A percentile compares a stretch with the other conserved stretches of the same genome.
Evolutionary conservation across 768 basidiomycete species (phyloP).

Genomic region (Tubosaeta sp.): DNA sequence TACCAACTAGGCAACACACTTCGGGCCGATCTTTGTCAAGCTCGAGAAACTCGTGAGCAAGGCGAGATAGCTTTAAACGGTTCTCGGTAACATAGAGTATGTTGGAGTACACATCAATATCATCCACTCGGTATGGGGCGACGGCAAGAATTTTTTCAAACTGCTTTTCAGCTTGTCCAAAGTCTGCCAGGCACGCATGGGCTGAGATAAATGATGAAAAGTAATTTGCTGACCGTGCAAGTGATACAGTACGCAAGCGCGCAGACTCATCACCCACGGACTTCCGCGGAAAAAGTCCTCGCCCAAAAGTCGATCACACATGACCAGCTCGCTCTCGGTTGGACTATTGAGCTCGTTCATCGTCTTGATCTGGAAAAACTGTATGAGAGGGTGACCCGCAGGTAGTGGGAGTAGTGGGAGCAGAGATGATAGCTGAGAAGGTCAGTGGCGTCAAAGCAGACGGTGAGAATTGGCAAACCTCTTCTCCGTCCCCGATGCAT

Average conservation of each 20-base stretch:
- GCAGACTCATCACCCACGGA: constrained; percentile 80
- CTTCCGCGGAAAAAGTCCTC: constrained; percentile 75
- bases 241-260: constrained; percentile 86
- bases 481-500: constrained; percentile 78
- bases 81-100: constrained; percentile 95
- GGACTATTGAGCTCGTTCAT: constrained; percentile 88
- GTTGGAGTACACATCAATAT: constrained; percentile 94
- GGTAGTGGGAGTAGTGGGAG: constrained; percentile 45
- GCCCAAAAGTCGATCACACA: constrained; percentile 74
- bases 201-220: constrained; percentile 1
- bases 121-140: constrained; percentile 89
- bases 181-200: constrained; percentile 52
- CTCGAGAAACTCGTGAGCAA: constrained; percentile 87
- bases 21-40: constrained; percentile 94
- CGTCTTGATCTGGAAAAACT: constrained; percentile 83
- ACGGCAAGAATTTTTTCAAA: constrained; percentile 77
- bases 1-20: constrained; percentile 93
- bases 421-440: constrained; percentile 39
- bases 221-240: constrained; percentile 62
- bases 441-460: constrained; percentile 8
- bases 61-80: constrained; percentile 77
- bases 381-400: constrained; percentile 49
- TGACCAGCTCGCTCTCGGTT: constrained; percentile 75
- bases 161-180: constrained; percentile 75
- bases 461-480: constrained; percentile 45